These are phyloP conservation scores for Cystobasidium tubakii DNA, from an alignment of 768 basidiomycete genomes.

Conservation along the genomic window DNA sequence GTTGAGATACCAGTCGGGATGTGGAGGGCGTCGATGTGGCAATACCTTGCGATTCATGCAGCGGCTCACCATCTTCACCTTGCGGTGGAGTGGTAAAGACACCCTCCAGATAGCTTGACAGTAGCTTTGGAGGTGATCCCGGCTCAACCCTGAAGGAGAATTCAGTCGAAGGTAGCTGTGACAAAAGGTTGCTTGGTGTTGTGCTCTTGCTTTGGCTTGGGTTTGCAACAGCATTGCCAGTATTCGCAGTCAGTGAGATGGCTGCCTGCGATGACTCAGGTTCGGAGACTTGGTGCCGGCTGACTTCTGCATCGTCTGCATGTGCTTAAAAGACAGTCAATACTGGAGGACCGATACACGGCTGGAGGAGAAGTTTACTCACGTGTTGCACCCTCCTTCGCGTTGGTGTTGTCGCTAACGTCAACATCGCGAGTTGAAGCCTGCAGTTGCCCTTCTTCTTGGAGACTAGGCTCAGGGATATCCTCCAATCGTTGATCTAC, in stretches of 20 bases:
- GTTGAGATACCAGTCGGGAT: neutral
- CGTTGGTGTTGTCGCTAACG: neutral
- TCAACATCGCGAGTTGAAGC: neutral
- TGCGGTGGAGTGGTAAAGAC: neutral
- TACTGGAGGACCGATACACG: no score
- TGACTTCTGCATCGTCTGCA: no score
- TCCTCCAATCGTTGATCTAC: neutral
- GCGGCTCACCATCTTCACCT: neutral
- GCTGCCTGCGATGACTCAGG: neutral
- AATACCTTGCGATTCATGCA: neutral
- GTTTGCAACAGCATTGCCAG: no score
- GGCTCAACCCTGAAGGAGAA: neutral
- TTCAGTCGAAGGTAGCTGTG: neutral
- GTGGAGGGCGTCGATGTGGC: constrained; percentile 2
- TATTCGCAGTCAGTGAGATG: no score
- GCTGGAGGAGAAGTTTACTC: neutral
- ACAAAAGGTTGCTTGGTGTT: neutral
- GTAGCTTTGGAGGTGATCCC: neutral
- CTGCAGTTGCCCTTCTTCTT: neutral
- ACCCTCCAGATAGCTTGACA: neutral
- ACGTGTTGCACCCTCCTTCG: neutral
- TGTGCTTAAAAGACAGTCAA: no score
- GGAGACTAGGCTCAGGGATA: neutral
- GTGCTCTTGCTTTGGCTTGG: neutral
- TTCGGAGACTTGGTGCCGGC: no score